phyloP scores from a whole-genome alignment of 371 early-diverging fungal species.

The Mortierella sp. region DNA sequence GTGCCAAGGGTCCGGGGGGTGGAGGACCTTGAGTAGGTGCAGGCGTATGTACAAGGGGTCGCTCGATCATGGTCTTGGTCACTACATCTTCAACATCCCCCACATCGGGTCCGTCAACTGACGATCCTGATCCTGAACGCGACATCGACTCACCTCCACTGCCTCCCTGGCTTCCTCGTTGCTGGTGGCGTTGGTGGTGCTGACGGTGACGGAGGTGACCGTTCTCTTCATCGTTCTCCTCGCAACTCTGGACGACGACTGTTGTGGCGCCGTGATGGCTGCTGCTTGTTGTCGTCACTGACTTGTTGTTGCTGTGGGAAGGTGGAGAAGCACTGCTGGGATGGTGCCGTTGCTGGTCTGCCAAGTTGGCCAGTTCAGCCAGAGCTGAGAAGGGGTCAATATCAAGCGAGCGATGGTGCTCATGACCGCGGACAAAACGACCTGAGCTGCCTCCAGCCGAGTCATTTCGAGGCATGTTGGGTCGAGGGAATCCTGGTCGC shows the following conservation, averaged over 20 bases:
- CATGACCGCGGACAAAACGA: slow-evolving; percentile 27
- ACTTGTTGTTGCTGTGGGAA: background rate
- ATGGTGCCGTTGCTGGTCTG: slow-evolving; percentile 31
- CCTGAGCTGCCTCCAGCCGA: slow-evolving; percentile 13
- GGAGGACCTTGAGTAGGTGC: slow-evolving; percentile 5
- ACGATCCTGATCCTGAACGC: slow-evolving; percentile 30
- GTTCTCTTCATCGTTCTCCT: slow-evolving; percentile 8
- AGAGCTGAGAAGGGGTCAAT: slow-evolving; percentile 38
- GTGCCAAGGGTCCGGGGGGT: slow-evolving; percentile 17
- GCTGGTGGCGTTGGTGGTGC: background rate
- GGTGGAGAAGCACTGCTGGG: slow-evolving; percentile 11
- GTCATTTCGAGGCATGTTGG: slow-evolving; percentile 23
- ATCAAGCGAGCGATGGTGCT: slow-evolving; percentile 47
- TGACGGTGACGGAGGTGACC: background rate
- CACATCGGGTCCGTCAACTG: slow-evolving; percentile 13
- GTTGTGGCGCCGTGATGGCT: slow-evolving; percentile 8
- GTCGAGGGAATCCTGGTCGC: slow-evolving; percentile 21
- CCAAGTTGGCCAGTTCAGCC: slow-evolving; percentile 45
- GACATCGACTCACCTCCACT: slow-evolving; percentile 36
- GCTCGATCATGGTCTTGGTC: slow-evolving; percentile 46
- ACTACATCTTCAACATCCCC: slow-evolving; percentile 41
- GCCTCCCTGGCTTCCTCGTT: slow-evolving; percentile 11
- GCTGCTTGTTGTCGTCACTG: slow-evolving; percentile 1
- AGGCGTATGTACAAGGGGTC: slow-evolving; percentile 10
- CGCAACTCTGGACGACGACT: slow-evolving; percentile 27